Percentiles rank a stretch among this genome's conserved stretches.
Evolutionary conservation across 2,329 filamentous ascomycete species (phyloP).

Genomic region (Epichloe typhina): DNA sequence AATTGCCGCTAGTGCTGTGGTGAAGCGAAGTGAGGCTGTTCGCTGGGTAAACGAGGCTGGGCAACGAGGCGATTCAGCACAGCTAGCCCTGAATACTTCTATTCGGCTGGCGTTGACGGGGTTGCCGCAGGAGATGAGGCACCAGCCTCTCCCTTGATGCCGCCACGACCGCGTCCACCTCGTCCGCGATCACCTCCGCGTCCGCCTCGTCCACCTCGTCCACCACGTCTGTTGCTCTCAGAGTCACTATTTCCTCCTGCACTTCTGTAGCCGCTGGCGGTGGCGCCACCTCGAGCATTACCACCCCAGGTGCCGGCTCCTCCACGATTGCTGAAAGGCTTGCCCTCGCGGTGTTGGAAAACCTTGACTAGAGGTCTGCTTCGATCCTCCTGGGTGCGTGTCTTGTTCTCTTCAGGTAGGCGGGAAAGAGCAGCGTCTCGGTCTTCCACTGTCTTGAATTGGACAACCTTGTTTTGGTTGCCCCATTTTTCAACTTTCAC

Average conservation of each 20-base stretch:
- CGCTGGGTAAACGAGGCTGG: not conserved
- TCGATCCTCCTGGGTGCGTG: conserved; percentile 55
- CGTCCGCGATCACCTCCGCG: conserved; percentile 46
- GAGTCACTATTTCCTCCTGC: conserved; percentile 63
- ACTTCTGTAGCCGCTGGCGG: conserved; percentile 67
- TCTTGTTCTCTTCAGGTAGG: conserved; percentile 65
- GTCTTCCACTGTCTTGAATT: conserved; percentile 69
- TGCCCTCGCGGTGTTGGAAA: conserved; percentile 57
- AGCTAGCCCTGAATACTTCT: not conserved
- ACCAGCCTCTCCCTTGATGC: conserved; percentile 45
- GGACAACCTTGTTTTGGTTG: conserved; percentile 69
- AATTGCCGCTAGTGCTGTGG: not conserved
- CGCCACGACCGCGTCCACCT: conserved; percentile 41
- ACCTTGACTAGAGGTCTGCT: conserved; percentile 73
- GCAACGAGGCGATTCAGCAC: not conserved
- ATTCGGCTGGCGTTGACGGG: conserved; percentile 33
- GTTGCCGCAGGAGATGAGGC: conserved; percentile 38
- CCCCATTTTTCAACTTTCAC: conserved; percentile 66
- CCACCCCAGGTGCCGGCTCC: conserved; percentile 56
- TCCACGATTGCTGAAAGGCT: conserved; percentile 43
- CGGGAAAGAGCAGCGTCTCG: conserved; percentile 67
- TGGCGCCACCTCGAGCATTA: conserved; percentile 47
- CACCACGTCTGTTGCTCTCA: conserved; percentile 42
- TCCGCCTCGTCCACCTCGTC: conserved; percentile 42
- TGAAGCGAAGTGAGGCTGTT: not conserved